These are phyloP conservation scores for Dicorynia guianensis DNA, from an alignment of 306 rosid species.

Conservation along the genomic window DNA sequence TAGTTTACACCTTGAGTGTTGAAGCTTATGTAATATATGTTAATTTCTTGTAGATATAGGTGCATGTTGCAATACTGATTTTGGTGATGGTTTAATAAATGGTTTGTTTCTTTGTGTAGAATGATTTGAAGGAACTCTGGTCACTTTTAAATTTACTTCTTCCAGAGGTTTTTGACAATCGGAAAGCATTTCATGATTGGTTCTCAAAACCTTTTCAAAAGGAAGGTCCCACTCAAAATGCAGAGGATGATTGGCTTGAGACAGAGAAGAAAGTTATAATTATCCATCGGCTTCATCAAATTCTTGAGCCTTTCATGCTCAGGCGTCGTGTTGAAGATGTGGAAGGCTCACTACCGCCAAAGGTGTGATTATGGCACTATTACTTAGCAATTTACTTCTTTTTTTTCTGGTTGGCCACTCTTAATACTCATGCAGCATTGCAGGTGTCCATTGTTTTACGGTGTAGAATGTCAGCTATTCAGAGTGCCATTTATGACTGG, in stretches of 20 bases:
- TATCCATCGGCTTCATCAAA: slow-evolving; percentile 98
- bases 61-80: slow-evolving; percentile 12
- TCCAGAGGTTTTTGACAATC: slow-evolving; percentile 97
- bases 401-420: slow-evolving; percentile 30
- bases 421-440: slow-evolving; percentile 52
- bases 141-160: slow-evolving; percentile 97
- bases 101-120: slow-evolving; percentile 61
- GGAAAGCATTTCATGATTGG: slow-evolving; percentile 98
- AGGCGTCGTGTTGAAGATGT: slow-evolving; percentile 99
- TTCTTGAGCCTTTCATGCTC: slow-evolving; percentile 99
- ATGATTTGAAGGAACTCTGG: slow-evolving; percentile 99
- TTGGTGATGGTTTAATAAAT: slow-evolving; percentile 40
- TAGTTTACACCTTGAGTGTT: slow-evolving; percentile 2
- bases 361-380: slow-evolving; percentile 61
- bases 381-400: slow-evolving; percentile 1
- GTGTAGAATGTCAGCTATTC: slow-evolving; percentile 92
- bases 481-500: slow-evolving; percentile 97
- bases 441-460: slow-evolving; percentile 87
- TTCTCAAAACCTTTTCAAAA: slow-evolving; percentile 97
- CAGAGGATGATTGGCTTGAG: slow-evolving; percentile 99
- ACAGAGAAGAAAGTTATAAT: slow-evolving; percentile 95
- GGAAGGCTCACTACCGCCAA: slow-evolving; percentile 96
- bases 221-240: slow-evolving; percentile 78
- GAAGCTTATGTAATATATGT: not conserved
- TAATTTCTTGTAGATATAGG: slow-evolving; percentile 21